Conservation (phyloP, 768 basidiomycete species). For the Phaeotremella skinneri region DNA sequence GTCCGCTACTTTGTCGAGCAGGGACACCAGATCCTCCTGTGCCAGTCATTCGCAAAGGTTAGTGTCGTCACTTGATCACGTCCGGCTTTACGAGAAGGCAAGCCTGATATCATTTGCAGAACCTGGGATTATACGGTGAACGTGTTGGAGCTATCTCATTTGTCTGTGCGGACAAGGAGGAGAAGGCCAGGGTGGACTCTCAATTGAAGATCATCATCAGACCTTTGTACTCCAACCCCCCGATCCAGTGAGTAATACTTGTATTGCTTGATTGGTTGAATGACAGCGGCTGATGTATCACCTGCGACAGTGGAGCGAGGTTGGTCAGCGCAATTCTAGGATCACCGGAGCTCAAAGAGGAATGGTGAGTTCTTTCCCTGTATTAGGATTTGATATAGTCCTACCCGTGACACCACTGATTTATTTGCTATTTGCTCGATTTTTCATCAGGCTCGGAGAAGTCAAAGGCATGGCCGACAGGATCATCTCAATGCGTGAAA, state of each 20-base stretch:
- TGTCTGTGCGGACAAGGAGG: constrained; percentile 60
- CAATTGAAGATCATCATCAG: constrained; percentile 93
- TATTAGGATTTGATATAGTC: too few species aligned
- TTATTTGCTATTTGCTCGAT: constrained; percentile 1
- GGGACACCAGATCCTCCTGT: constrained; percentile 89
- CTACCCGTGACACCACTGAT: background rate
- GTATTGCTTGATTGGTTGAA: too few species aligned
- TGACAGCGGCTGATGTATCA: background rate
- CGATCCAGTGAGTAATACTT: constrained; percentile 53
- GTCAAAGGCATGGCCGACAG: constrained; percentile 88
- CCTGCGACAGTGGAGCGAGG: constrained; percentile 44
- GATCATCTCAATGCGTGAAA: constrained; percentile 85
- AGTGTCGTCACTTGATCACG: constrained; percentile 1
- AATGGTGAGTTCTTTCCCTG: constrained; percentile 38
- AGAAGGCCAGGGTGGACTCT: constrained; percentile 77
- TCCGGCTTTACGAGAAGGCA: background rate
- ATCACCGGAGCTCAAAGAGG: constrained; percentile 38
- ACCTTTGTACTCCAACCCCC: constrained; percentile 97
- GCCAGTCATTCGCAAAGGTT: constrained; percentile 91
- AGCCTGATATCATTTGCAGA: constrained; percentile 52
- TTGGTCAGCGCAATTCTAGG: constrained; percentile 51
- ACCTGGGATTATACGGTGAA: constrained; percentile 98
- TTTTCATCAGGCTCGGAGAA: constrained; percentile 55
- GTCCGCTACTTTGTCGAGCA: constrained; percentile 87
- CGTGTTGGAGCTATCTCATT: constrained; percentile 94